Percentiles rank a stretch among this genome's conserved stretches.
These are phyloP conservation scores for Cercospora berteroae DNA, from an alignment of 2,329 filamentous ascomycete genomes.

Conservation along the genomic window DNA sequence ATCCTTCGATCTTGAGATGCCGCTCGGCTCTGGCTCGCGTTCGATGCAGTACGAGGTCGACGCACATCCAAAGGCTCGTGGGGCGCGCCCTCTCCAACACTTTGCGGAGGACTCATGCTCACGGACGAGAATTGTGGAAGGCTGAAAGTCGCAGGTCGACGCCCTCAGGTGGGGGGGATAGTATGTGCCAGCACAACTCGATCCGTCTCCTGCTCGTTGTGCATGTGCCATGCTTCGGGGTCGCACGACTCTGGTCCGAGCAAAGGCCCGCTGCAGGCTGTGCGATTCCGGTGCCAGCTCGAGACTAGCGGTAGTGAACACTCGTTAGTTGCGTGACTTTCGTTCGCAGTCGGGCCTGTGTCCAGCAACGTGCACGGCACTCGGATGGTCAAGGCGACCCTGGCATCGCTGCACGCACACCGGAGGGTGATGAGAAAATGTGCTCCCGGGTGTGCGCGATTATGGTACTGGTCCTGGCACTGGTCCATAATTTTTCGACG, in stretches of 20 bases:
- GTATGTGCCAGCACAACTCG: background rate
- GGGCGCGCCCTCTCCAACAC: background rate
- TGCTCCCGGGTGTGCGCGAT: background rate
- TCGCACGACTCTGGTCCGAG: background rate
- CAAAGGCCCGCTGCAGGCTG: background rate
- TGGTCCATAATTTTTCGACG: background rate
- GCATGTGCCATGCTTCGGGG: background rate
- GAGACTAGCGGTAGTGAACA: background rate
- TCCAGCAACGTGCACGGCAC: background rate
- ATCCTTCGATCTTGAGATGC: background rate
- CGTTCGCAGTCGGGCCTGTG: background rate
- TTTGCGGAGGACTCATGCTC: background rate
- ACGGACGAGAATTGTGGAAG: background rate
- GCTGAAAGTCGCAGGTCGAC: background rate
- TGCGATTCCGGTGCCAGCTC: background rate
- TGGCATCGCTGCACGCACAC: background rate
- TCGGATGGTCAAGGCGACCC: background rate
- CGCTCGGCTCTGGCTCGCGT: background rate
- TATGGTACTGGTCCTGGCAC: background rate
- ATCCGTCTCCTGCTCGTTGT: background rate
- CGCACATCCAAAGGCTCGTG: slow-evolving; percentile 3
- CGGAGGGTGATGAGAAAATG: background rate
- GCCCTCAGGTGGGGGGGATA: background rate
- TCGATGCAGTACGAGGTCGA: background rate
- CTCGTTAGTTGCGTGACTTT: background rate